A percentile compares a stretch with the other conserved stretches of the same genome.
Conservation (phyloP, 202 grass and related monocot genomes). For the Zoysia matrella region DNA sequence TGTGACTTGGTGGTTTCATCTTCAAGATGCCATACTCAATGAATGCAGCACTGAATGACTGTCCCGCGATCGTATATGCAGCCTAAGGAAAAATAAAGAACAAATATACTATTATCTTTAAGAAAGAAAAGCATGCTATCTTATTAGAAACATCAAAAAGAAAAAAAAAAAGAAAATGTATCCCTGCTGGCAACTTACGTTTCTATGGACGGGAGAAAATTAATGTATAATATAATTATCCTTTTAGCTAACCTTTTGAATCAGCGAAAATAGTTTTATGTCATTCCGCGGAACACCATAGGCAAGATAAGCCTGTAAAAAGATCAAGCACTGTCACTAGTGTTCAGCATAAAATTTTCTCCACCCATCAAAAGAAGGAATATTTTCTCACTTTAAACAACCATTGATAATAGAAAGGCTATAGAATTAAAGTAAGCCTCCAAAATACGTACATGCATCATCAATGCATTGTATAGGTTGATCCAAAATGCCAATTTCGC, state of each 20-base stretch:
- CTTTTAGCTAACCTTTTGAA: conserved; percentile 82
- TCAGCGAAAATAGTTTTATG: conserved; percentile 87
- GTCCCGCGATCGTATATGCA: too few species aligned
- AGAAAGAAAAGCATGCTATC: conserved; percentile 4
- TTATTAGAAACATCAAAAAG: neutral
- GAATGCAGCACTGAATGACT: too few species aligned
- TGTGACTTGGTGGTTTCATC: too few species aligned
- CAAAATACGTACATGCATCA: neutral
- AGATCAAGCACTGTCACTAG: neutral
- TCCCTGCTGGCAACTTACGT: neutral
- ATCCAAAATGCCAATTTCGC: too few species aligned
- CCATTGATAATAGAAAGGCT: neutral
- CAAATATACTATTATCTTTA: conserved; percentile 12
- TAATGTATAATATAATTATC: conserved; percentile 8
- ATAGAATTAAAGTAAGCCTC: conserved; percentile 14
- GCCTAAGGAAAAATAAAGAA: neutral
- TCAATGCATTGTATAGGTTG: too few species aligned
- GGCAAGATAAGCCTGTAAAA: too few species aligned
- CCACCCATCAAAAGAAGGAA: neutral
- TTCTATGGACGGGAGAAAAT: neutral
- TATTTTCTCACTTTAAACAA: neutral
- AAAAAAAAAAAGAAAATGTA: neutral
- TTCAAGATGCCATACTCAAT: too few species aligned
- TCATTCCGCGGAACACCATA: conserved; percentile 20
- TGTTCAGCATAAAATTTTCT: neutral